Percentiles rank a stretch among this genome's conserved stretches.
Conservation (phyloP, 1,284 basidiomycete genomes). For the Agroathelia rolfsii region DNA sequence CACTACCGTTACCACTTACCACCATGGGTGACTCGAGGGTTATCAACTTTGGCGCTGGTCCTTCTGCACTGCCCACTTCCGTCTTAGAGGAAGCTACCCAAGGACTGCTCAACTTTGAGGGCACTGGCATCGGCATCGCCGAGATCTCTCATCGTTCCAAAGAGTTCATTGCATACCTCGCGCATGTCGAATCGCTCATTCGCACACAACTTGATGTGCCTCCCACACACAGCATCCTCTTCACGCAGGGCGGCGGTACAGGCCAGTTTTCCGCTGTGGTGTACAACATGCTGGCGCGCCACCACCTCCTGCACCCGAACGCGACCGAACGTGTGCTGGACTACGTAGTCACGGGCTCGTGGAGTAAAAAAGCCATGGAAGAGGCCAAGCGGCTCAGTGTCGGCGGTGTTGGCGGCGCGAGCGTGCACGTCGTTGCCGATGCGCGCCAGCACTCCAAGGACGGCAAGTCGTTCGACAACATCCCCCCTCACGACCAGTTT, state of each 20-base stretch:
- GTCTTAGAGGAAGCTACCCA: conserved; percentile 76
- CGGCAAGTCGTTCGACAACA: conserved; percentile 67
- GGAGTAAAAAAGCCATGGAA: conserved; percentile 79
- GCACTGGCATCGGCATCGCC: conserved; percentile 86
- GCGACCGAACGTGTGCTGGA: conserved; percentile 56
- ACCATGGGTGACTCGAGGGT: conserved; percentile 42
- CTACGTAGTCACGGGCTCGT: conserved; percentile 86
- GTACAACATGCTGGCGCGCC: conserved; percentile 78
- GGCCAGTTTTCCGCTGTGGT: conserved; percentile 86
- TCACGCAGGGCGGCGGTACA: conserved; percentile 88
- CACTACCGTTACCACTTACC: conserved; percentile 20
- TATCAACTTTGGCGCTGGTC: conserved; percentile 89
- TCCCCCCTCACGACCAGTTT: conserved; percentile 71
- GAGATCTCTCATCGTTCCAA: conserved; percentile 91
- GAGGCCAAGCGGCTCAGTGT: conserved; percentile 74
- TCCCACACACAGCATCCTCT: conserved; percentile 76
- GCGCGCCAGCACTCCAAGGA: conserved; percentile 50
- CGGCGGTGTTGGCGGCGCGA: conserved; percentile 36
- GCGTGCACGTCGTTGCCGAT: conserved; percentile 66
- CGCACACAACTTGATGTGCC: conserved; percentile 75
- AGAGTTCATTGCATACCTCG: conserved; percentile 71
- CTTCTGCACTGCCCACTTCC: conserved; percentile 75
- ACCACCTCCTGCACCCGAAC: conserved; percentile 59
- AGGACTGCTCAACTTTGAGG: conserved; percentile 78
- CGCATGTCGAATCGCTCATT: conserved; percentile 58